Base-by-base conservation (phyloP, 2,329 filamentous ascomycete genomes). In the Sporothrix mexicana region DNA sequence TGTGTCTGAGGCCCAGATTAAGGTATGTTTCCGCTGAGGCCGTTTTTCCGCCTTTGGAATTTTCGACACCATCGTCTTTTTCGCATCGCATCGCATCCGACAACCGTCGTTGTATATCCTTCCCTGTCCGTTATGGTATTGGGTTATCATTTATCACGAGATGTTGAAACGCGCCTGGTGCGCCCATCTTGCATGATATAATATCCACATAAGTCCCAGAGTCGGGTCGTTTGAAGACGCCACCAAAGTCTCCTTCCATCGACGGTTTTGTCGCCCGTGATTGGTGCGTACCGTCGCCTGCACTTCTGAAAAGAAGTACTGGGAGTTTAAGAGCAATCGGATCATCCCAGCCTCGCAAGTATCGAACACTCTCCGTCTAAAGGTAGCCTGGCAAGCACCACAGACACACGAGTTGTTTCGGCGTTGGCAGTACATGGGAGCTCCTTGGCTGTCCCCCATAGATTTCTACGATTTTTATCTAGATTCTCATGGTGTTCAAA, bases 21-120 rank as follows among this genome's bases (percentile, higher is more conserved):
- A 99, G 96, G 96, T 99, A 99, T 97, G 96, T 99, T 94, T 92
- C 94, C 91, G 87, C 89, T 92, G 87, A 91, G 91, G 91, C 89
- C 85, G 80, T 83, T 85, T 82, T 85, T 81, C 83, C 80, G 84
- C 86, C 90, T 86, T 88, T 87, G 89, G 90, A 89, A 87, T 91
- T 90, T 88, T 92, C 90, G 90, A 88, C 89, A 85, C 47, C 66
- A 85, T 71, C 55, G 59, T 73, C 20, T 57, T 45, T 36, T 76
- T 76, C 75, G 72, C 76, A 71, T 74, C 75, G 72, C 76, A 71
- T 74, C 71, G 70, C 74, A 73, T 53, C 73, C 73, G 67, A 57
- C 64, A n/a, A 70, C 74, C 79, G 77, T 77, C 77, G 75, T 79
- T 51, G 51, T 68, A 15, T 43, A 77, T 71, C 74, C 73, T 76